phyloP scores from a whole-genome alignment of 2,329 filamentous ascomycete genomes.

The Emergomyces pasteurianus region DNA sequence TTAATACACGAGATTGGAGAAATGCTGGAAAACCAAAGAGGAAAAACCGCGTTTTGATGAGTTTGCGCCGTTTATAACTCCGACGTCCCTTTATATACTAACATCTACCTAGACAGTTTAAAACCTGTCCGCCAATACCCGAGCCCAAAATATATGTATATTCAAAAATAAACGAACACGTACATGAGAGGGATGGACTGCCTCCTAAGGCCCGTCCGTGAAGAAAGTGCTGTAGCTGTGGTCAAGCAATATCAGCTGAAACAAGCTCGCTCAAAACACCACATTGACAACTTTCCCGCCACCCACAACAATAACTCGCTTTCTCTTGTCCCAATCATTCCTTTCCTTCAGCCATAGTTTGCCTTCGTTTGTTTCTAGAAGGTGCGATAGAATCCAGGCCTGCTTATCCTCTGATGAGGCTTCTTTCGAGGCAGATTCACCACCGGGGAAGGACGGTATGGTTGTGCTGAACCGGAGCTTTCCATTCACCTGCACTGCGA shows the following conservation, averaged over 20 bases:
- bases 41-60: not conserved
- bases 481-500: conserved; percentile 68
- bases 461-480: conserved; percentile 58
- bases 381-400: conserved; percentile 49
- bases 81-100: not conserved
- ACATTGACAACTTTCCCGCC: conserved; percentile 64
- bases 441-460: conserved; percentile 42
- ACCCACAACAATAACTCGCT: conserved; percentile 54
- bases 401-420: conserved; percentile 34
- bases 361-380: conserved; percentile 52
- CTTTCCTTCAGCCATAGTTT: conserved; percentile 42
- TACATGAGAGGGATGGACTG: rapidly evolving
- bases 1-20: not conserved
- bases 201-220: not conserved
- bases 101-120: not conserved
- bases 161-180: not conserved
- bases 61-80: not conserved
- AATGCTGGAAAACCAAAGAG: not conserved
- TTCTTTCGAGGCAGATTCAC: conserved; percentile 21
- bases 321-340: conserved; percentile 41
- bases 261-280: conserved; percentile 37
- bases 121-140: not conserved
- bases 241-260: not conserved
- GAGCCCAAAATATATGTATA: too few relatives aligned
- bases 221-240: not conserved